Percentiles rank a stretch among this genome's conserved stretches.
These are phyloP conservation scores for Magnusiomyces magnusii DNA, from an alignment of 1,139 yeast genomes.

Conservation along the genomic window DNA sequence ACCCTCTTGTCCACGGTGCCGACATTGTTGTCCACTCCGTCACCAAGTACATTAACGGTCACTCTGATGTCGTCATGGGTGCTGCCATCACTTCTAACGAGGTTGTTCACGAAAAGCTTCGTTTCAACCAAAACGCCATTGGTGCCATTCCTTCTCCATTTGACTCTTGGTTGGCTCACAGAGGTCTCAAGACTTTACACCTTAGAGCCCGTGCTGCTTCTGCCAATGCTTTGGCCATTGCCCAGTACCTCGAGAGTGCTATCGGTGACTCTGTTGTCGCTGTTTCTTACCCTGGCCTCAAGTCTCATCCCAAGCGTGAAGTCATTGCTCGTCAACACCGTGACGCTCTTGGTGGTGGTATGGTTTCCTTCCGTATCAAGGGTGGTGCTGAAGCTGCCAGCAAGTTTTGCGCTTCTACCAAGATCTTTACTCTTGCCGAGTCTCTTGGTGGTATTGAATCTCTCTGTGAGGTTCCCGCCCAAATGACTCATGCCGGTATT, in stretches of 20 bases:
- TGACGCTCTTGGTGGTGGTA: constrained; percentile 84
- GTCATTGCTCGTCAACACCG: constrained; percentile 72
- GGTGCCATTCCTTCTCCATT: constrained; percentile 89
- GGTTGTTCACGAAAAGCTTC: constrained; percentile 52
- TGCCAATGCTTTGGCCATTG: constrained; percentile 58
- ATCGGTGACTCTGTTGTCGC: constrained; percentile 45
- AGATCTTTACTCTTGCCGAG: constrained; percentile 79
- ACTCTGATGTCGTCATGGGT: constrained; percentile 88
- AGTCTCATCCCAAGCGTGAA: constrained; percentile 53
- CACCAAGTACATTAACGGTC: constrained; percentile 88
- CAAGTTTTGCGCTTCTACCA: constrained; percentile 63
- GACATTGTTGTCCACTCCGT: constrained; percentile 79
- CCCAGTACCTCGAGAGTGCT: constrained; percentile 48
- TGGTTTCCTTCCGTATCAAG: constrained; percentile 78
- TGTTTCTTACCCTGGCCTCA: constrained; percentile 79
- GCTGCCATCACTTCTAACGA: constrained; percentile 65
- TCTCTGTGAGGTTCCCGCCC: constrained; percentile 80
- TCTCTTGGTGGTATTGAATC: constrained; percentile 89
- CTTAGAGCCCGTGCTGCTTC: constrained; percentile 70
- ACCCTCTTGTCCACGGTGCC: constrained; percentile 78
- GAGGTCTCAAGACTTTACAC: constrained; percentile 85
- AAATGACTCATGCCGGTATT: constrained; percentile 91
- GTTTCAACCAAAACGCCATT: constrained; percentile 80
- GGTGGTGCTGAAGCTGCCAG: constrained; percentile 79
- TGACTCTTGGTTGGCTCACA: constrained; percentile 89